A percentile compares a stretch with the other conserved stretches of the same genome.
These are phyloP conservation scores for Corchorus capsularis DNA, from an alignment of 345 rosid species.

Conservation along the genomic window DNA sequence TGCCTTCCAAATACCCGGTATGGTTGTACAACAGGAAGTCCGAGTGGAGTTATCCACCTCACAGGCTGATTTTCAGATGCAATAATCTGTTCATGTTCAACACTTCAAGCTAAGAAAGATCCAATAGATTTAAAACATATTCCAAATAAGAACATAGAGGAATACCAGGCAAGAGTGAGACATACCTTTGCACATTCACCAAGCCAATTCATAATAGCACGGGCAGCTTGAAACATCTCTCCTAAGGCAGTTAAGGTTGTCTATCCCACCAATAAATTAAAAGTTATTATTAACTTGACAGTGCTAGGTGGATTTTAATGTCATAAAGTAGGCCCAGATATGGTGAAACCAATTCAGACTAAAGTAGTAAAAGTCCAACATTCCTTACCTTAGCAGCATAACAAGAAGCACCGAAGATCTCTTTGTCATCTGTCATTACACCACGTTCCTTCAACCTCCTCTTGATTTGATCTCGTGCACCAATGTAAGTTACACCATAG, in stretches of 20 bases:
- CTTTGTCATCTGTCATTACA: slow-evolving; percentile 51
- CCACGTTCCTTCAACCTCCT: slow-evolving; percentile 94
- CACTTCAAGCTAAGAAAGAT: slow-evolving; percentile 19
- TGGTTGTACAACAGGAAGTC: slow-evolving; percentile 99
- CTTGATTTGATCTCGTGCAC: slow-evolving; percentile 96
- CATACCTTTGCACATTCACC: slow-evolving; percentile 96
- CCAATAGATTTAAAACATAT: not conserved
- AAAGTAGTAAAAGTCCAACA: slow-evolving; percentile 12
- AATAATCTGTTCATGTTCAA: slow-evolving; percentile 56
- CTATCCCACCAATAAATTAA: slow-evolving; percentile 44
- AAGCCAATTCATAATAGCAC: slow-evolving; percentile 91
- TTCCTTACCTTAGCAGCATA: slow-evolving; percentile 92
- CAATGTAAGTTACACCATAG: slow-evolving; percentile 92
- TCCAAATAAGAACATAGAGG: not conserved
- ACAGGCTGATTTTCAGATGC: slow-evolving; percentile 93
- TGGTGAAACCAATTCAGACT: not conserved
- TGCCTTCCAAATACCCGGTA: slow-evolving; percentile 74
- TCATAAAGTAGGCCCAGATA: not conserved
- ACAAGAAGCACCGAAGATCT: slow-evolving; percentile 70
- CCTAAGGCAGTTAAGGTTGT: slow-evolving; percentile 83
- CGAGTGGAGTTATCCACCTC: slow-evolving; percentile 92
- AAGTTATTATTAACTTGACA: slow-evolving; percentile 15
- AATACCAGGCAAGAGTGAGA: slow-evolving; percentile 6
- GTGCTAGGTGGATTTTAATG: not conserved
- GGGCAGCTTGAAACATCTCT: slow-evolving; percentile 98